Percentiles rank a stretch among this genome's conserved stretches.
phyloP scores from a whole-genome alignment of 306 rosid species.

The Neltuma alba region DNA sequence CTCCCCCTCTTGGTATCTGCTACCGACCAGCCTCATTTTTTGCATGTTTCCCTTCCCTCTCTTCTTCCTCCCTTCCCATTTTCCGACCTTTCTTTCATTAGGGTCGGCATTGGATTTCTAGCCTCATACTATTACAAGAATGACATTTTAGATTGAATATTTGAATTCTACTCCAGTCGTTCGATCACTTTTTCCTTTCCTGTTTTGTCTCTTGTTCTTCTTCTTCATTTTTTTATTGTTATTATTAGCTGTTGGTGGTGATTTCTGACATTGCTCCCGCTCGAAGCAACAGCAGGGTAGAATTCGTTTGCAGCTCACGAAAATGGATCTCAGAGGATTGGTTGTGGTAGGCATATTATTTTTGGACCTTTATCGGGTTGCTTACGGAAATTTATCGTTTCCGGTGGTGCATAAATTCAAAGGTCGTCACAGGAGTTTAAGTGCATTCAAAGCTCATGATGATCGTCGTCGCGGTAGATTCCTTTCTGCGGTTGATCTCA shows the following conservation, averaged over 20 bases:
- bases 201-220: neutral
- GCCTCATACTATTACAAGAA: neutral
- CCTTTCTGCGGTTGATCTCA: conserved; percentile 65
- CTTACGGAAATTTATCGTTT: conserved; percentile 58
- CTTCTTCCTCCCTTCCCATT: conserved; percentile 22
- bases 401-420: conserved; percentile 69
- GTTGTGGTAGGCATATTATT: conserved; percentile 28
- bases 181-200: neutral
- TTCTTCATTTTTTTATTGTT: neutral
- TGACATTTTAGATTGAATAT: neutral
- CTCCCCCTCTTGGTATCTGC: conserved; percentile 12
- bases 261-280: conserved; percentile 6
- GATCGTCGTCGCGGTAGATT: conserved; percentile 66
- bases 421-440: conserved; percentile 45
- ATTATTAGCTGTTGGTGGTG: neutral
- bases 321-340: conserved; percentile 58
- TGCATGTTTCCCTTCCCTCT: neutral
- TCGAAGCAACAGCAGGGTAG: conserved; percentile 22
- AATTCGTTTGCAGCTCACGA: neutral
- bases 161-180: neutral
- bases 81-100: conserved; percentile 32
- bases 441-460: conserved; percentile 72
- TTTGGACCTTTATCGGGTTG: conserved; percentile 33
- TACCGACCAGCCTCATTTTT: neutral
- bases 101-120: conserved; percentile 37